Evolutionary conservation across 2,329 filamentous ascomycete genomes (phyloP).

Genomic region (Fusarium sp.): DNA sequence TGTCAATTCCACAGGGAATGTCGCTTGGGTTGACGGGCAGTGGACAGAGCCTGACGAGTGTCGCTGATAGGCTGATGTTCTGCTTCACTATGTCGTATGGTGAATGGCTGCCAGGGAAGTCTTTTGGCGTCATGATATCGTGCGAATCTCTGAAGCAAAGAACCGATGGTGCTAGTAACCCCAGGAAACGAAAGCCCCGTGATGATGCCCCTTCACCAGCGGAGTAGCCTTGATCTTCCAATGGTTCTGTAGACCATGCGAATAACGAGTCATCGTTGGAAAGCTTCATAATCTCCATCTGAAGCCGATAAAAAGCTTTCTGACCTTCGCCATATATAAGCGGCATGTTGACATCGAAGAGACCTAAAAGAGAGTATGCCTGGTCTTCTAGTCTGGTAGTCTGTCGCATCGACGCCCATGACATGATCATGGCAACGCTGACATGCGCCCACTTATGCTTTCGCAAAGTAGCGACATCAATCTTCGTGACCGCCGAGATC

Average conservation of each 20-base stretch:
- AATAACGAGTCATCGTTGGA: constrained; percentile 19
- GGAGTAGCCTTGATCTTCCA: background rate
- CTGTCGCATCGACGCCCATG: constrained; percentile 14
- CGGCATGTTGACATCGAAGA: constrained; percentile 24
- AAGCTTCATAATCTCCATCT: constrained; percentile 24
- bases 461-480: background rate
- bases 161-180: background rate
- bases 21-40: background rate
- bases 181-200: background rate
- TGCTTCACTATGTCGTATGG: constrained; percentile 14
- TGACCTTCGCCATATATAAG: constrained; percentile 16
- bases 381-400: constrained; percentile 18
- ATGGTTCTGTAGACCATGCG: constrained; percentile 19
- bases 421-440: constrained; percentile 18
- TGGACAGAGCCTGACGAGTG: constrained; percentile 6
- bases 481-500: constrained; percentile 8
- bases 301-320: constrained; percentile 15
- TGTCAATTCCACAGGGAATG: background rate
- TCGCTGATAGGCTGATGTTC: constrained; percentile 3
- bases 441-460: constrained; percentile 18
- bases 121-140: background rate
- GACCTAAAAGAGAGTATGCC: constrained; percentile 15
- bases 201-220: background rate
- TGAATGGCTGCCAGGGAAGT: background rate
- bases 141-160: constrained; percentile 15